These are phyloP conservation scores for Hibiscus trionum DNA, from an alignment of 345 rosid species.

Conservation along the genomic window DNA sequence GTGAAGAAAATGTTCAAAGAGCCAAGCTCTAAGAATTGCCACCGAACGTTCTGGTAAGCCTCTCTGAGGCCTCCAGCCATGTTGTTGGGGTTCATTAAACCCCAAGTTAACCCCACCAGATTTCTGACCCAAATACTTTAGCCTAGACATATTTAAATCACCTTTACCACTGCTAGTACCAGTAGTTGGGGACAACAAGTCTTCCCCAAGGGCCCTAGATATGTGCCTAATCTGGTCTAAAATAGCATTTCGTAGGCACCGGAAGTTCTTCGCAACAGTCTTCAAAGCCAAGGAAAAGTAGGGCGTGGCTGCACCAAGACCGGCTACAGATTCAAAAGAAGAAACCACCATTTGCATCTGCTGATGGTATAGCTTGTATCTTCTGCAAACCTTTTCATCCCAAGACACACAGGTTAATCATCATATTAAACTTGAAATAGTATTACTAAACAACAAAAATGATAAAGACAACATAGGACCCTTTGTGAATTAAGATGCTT, in stretches of 20 bases:
- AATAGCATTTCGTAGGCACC: constrained; percentile 36
- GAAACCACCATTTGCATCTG: constrained; percentile 66
- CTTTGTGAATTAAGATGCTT: not conserved
- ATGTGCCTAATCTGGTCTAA: constrained; percentile 34
- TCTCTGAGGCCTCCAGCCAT: constrained; percentile 59
- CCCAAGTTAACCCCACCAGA: constrained; percentile 29
- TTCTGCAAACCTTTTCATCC: constrained; percentile 37
- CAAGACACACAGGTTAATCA: not conserved
- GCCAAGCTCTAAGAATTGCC: constrained; percentile 54
- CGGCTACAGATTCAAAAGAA: constrained; percentile 54
- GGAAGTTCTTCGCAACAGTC: constrained; percentile 36
- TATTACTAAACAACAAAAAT: not conserved
- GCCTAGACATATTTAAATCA: constrained; percentile 18
- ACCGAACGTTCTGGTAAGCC: constrained; percentile 61
- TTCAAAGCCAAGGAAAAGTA: constrained; percentile 42
- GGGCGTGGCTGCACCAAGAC: constrained; percentile 50
- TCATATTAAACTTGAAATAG: not conserved
- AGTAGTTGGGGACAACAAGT: constrained; percentile 17
- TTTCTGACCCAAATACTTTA: constrained; percentile 23
- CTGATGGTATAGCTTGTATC: constrained; percentile 52
- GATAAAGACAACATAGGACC: not conserved
- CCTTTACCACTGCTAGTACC: constrained; percentile 23
- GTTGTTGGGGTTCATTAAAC: constrained; percentile 43
- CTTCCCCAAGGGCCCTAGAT: constrained; percentile 34
- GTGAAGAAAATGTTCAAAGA: constrained; percentile 70